These are phyloP conservation scores for Irpex lacteus DNA, from an alignment of 1,284 basidiomycete genomes.

Conservation along the genomic window DNA sequence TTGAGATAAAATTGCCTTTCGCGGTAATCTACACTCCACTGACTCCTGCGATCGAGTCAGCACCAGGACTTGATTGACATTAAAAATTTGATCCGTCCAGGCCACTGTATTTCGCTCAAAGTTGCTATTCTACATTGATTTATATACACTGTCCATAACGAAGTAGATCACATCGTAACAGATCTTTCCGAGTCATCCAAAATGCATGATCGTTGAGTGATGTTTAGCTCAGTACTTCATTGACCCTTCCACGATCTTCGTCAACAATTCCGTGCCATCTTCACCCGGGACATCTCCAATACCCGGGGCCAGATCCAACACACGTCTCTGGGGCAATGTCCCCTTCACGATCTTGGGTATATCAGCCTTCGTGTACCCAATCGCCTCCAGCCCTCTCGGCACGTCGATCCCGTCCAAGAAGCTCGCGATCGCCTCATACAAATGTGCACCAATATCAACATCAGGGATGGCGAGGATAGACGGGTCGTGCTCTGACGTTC, in stretches of 20 bases:
- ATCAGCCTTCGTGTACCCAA: slow-evolving; percentile 77
- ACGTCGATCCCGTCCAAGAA: slow-evolving; percentile 89
- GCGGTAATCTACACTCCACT: not conserved
- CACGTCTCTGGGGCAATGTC: slow-evolving; percentile 83
- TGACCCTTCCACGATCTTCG: slow-evolving; percentile 72
- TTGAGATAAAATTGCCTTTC: not conserved
- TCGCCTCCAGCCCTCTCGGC: slow-evolving; percentile 82
- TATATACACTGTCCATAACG: not conserved
- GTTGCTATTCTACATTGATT: not conserved
- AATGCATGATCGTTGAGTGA: not conserved
- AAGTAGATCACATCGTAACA: not conserved
- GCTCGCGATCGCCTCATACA: slow-evolving; percentile 87
- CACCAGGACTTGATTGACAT: not conserved
- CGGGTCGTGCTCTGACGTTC: slow-evolving; percentile 61
- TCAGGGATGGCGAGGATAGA: slow-evolving; percentile 78
- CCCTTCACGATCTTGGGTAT: slow-evolving; percentile 77
- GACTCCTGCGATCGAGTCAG: not conserved
- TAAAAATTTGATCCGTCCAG: not conserved
- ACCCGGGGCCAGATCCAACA: slow-evolving; percentile 85
- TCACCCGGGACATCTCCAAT: slow-evolving; percentile 77
- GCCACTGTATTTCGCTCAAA: not conserved
- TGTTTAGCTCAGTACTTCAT: slow-evolving; percentile 57
- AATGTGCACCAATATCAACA: slow-evolving; percentile 73
- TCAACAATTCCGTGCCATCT: slow-evolving; percentile 78
- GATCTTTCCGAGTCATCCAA: not conserved